Conservation (phyloP, 495 filamentous ascomycete species). For the Apodospora peruviana region DNA sequence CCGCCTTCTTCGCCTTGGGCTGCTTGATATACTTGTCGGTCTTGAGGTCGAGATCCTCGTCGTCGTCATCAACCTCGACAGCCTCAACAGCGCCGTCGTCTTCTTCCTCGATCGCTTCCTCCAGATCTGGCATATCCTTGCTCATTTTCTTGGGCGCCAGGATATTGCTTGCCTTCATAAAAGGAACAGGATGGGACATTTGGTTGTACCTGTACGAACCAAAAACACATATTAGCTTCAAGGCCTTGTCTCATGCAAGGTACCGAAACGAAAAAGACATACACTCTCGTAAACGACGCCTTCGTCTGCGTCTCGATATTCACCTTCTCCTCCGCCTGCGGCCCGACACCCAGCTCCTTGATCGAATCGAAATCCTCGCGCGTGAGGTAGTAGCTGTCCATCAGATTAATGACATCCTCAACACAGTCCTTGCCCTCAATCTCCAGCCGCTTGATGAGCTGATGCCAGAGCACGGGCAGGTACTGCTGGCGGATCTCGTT, state of each 20-base stretch:
- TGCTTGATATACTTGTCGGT: slow-evolving; percentile 96
- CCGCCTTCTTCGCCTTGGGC: slow-evolving; percentile 64
- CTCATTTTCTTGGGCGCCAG: slow-evolving; percentile 59
- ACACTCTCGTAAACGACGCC: slow-evolving; percentile 77
- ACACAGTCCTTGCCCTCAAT: slow-evolving; percentile 70
- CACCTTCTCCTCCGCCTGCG: slow-evolving; percentile 66
- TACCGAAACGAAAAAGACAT: slow-evolving; percentile 28
- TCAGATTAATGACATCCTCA: slow-evolving; percentile 70
- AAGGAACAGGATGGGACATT: slow-evolving; percentile 83
- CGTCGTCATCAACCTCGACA: slow-evolving; percentile 56
- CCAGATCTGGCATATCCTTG: slow-evolving; percentile 85
- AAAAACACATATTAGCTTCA: slow-evolving; percentile 15
- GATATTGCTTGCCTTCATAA: slow-evolving; percentile 86
- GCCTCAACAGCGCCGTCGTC: slow-evolving; percentile 68
- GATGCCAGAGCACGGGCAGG: slow-evolving; percentile 80
- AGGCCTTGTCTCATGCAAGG: background rate
- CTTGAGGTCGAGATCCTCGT: slow-evolving; percentile 66
- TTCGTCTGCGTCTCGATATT: slow-evolving; percentile 83
- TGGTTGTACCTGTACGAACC: slow-evolving; percentile 63
- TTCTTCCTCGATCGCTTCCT: slow-evolving; percentile 91
- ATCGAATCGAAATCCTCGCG: slow-evolving; percentile 91
- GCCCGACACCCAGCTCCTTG: slow-evolving; percentile 83
- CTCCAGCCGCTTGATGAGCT: slow-evolving; percentile 65
- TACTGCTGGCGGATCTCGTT: slow-evolving; percentile 95
- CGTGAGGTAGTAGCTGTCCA: slow-evolving; percentile 98